phyloP scores from a whole-genome alignment of 176 grass and related monocot genomes.

The Pharus latifolius region DNA sequence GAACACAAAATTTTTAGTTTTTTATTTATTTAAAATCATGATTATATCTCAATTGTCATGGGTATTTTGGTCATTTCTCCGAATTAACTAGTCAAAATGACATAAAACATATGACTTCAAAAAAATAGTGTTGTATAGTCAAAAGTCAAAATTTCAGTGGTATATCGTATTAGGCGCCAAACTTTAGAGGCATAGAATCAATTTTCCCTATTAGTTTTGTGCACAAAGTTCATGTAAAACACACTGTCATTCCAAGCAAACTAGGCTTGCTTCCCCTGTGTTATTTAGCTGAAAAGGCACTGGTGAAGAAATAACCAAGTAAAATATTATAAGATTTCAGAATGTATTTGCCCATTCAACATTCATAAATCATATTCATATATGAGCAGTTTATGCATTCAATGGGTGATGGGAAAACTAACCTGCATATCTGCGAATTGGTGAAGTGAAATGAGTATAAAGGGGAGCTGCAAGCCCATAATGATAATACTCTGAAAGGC shows the following conservation, averaged over 20 bases:
- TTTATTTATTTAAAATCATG: no score
- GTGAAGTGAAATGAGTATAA: slow-evolving; percentile 98
- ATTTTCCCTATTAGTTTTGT: no score
- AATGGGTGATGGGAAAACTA: slow-evolving; percentile 11
- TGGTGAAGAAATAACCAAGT: not conserved
- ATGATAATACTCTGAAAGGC: slow-evolving; percentile 75
- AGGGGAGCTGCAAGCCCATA: slow-evolving; percentile 88
- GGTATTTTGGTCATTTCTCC: no score
- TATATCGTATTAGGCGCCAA: no score
- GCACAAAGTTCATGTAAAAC: not conserved
- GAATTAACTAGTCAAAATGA: no score
- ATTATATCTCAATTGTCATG: no score
- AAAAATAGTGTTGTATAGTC: no score
- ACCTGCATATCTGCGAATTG: slow-evolving; percentile 98
- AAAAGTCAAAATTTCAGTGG: not conserved
- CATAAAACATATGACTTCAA: no score
- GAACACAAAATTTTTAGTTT: no score
- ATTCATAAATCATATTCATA: not conserved
- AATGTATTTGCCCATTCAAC: not conserved
- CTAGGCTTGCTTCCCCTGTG: no score
- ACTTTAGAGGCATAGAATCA: no score
- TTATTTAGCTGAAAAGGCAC: no score
- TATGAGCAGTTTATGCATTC: slow-evolving; percentile 4
- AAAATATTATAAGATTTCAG: not conserved
- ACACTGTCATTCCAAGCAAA: not conserved